Evolutionary conservation across 805 yeast species (phyloP).

Genomic region (Kazachstania taianensis): DNA sequence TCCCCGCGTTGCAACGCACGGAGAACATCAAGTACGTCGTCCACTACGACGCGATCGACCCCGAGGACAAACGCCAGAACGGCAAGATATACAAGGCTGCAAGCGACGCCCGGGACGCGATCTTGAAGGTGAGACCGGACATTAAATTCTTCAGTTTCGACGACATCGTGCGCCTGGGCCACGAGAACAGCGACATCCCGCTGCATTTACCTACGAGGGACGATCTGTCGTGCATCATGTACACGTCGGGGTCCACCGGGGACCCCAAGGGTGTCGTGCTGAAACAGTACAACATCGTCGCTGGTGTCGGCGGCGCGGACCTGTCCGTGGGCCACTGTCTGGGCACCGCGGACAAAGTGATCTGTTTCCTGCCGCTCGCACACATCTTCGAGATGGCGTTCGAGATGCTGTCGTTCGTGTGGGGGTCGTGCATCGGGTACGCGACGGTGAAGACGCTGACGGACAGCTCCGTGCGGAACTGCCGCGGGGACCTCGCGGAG

Average conservation of each 20-base stretch:
- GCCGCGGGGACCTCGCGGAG: constrained; percentile 78
- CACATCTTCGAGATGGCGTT: constrained; percentile 90
- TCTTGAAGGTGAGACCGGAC: constrained; percentile 65
- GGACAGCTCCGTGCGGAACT: constrained; percentile 70
- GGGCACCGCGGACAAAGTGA: constrained; percentile 53
- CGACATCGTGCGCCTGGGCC: constrained; percentile 60
- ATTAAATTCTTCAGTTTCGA: constrained; percentile 53
- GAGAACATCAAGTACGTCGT: constrained; percentile 55
- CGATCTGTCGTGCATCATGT: constrained; percentile 53
- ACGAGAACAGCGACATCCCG: constrained; percentile 33
- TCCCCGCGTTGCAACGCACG: constrained; percentile 63
- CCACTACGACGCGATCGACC: constrained; percentile 52
- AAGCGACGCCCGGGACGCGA: constrained; percentile 44
- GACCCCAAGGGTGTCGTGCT: constrained; percentile 70
- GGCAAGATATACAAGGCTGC: constrained; percentile 55
- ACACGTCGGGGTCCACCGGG: constrained; percentile 72
- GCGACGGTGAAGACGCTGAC: constrained; percentile 88
- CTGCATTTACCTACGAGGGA: constrained; percentile 37
- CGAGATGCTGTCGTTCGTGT: constrained; percentile 66
- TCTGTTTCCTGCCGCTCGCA: constrained; percentile 89
- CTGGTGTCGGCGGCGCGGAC: constrained; percentile 80
- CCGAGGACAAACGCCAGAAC: constrained; percentile 49
- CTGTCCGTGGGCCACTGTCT: constrained; percentile 49
- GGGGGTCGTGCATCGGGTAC: constrained; percentile 89
- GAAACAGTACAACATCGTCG: constrained; percentile 55